phyloP scores from a whole-genome alignment of 495 filamentous ascomycete species.

The Aspergillus bridgeri region DNA sequence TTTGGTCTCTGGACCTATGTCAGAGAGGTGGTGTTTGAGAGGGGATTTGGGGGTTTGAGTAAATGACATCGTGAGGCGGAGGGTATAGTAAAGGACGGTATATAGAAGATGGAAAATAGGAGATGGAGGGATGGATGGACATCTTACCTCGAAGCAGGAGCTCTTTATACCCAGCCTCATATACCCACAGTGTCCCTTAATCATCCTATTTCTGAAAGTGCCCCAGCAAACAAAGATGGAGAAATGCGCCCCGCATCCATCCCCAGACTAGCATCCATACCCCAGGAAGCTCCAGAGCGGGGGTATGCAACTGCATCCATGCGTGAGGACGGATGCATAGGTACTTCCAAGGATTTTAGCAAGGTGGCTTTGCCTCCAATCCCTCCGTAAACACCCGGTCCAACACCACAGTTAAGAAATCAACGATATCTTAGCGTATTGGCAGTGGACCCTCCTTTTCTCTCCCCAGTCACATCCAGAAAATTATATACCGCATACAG shows the following conservation, averaged over 20 bases:
- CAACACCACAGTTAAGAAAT: background rate
- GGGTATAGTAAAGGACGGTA: background rate
- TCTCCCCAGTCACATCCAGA: background rate
- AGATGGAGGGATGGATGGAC: background rate
- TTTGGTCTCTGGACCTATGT: background rate
- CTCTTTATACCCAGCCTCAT: background rate
- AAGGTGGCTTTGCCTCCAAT: no score
- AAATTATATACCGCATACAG: conserved; percentile 1
- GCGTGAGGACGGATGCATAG: no score
- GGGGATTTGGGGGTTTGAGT: background rate
- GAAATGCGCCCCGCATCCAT: background rate
- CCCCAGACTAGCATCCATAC: background rate
- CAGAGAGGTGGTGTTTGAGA: background rate
- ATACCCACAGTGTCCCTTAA: background rate
- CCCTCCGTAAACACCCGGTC: background rate
- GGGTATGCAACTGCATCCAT: no score
- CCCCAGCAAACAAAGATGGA: no score
- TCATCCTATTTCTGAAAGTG: background rate
- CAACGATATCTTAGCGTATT: no score
- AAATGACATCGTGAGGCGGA: background rate
- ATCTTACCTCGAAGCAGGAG: background rate
- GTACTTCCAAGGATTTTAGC: no score
- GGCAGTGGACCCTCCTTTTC: no score
- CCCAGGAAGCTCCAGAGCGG: background rate
- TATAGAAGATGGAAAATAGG: background rate